Evolutionary conservation across 164 flowering plant species (phyloP).

Genomic region (Nymphaea colorata): DNA sequence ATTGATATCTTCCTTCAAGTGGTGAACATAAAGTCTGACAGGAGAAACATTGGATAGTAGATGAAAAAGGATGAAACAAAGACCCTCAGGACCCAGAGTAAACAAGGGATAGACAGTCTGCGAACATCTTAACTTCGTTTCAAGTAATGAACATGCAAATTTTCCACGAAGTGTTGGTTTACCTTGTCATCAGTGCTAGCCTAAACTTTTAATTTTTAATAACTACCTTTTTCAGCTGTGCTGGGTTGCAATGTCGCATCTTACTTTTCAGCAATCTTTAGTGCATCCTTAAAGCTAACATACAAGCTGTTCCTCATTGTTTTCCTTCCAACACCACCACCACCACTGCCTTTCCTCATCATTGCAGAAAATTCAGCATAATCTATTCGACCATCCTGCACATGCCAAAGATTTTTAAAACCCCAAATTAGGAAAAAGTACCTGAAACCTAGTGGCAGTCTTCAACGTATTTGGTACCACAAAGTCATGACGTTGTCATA

Average conservation of each 20-base stretch:
- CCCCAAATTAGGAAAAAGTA: background rate
- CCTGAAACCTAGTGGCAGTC: background rate
- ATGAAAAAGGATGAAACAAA: no score
- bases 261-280: slow-evolving; percentile 17
- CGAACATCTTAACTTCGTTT: background rate
- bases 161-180: background rate
- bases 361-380: slow-evolving; percentile 73
- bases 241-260: background rate
- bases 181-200: background rate
- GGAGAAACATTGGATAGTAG: no score
- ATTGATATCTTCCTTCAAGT: no score
- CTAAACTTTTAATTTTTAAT: background rate
- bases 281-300: slow-evolving; percentile 56
- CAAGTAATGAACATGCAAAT: background rate
- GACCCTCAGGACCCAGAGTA: no score
- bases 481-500: background rate
- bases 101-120: no score
- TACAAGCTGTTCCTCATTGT: slow-evolving; percentile 70
- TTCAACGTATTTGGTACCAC: background rate
- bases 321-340: slow-evolving; percentile 49
- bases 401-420: slow-evolving; percentile 3
- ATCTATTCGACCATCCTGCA: slow-evolving; percentile 84
- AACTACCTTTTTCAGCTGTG: background rate
- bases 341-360: slow-evolving; percentile 63
- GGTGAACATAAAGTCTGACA: no score